phyloP scores from a whole-genome alignment of 257 asterid genomes.

The Schizonepeta tenuifolia region DNA sequence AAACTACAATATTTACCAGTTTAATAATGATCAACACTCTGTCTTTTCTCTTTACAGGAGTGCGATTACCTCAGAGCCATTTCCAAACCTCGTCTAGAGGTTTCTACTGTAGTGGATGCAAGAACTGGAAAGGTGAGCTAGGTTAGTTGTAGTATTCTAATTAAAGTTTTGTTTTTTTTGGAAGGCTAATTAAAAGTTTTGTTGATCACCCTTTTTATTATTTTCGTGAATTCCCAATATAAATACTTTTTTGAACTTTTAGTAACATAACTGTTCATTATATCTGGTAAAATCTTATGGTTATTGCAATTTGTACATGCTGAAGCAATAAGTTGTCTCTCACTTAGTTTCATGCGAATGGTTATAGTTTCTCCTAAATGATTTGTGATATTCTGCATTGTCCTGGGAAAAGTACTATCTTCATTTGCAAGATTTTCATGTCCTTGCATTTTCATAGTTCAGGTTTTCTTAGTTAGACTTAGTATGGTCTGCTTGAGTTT shows the following conservation, averaged over 20 bases:
- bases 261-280: not conserved
- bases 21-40: conserved; percentile 29
- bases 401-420: too few species aligned
- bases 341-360: conserved; percentile 25
- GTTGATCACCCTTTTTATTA: conserved; percentile 4
- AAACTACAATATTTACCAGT: conserved; percentile 17
- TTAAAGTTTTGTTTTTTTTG: not conserved
- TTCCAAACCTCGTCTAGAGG: conserved; percentile 71
- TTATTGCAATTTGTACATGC: conserved; percentile 16
- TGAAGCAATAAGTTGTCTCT: not conserved
- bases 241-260: not conserved
- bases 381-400: conserved; percentile 1
- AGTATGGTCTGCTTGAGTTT: conserved; percentile 11
- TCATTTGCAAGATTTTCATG: conserved; percentile 9
- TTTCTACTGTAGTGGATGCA: conserved; percentile 84
- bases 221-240: conserved; percentile 14
- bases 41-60: conserved; percentile 53
- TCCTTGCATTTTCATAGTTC: conserved; percentile 5
- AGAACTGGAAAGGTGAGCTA: conserved; percentile 79
- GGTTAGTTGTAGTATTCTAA: conserved; percentile 14
- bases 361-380: conserved; percentile 14
- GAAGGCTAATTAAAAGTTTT: not conserved
- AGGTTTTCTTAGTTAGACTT: conserved; percentile 7
- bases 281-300: not conserved
- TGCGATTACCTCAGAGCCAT: conserved; percentile 82